phyloP scores from a whole-genome alignment of 2,329 filamentous ascomycete genomes.

The Ustilaginoidea virens region DNA sequence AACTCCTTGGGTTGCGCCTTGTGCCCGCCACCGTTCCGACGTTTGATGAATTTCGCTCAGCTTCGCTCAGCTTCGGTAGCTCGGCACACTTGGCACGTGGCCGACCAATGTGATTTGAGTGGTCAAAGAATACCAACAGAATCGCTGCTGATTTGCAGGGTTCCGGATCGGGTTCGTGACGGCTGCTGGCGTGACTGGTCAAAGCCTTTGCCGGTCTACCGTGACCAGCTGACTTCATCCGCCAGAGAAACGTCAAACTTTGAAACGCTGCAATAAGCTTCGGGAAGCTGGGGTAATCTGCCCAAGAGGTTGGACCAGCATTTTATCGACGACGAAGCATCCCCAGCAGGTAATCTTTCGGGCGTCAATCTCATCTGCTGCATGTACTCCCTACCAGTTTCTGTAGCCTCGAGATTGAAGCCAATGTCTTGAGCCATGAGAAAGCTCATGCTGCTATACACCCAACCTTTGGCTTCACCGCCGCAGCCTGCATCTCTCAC shows the following conservation, averaged over 20 bases:
- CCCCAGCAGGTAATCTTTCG: conserved; percentile 92
- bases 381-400: conserved; percentile 44
- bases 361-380: conserved; percentile 77
- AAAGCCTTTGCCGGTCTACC: conserved; percentile 74
- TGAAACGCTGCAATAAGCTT: conserved; percentile 64
- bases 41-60: conserved; percentile 82
- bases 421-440: conserved; percentile 93
- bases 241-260: conserved; percentile 91
- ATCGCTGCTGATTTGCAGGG: conserved; percentile 83
- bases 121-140: conserved; percentile 82
- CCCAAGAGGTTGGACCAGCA: conserved; percentile 97
- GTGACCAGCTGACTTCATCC: conserved; percentile 73
- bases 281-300: conserved; percentile 72
- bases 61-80: conserved; percentile 80
- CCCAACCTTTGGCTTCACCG: conserved; percentile 90
- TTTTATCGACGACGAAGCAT: conserved; percentile 95
- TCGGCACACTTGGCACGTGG: conserved; percentile 65
- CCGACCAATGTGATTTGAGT: conserved; percentile 51
- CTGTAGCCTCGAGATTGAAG: conserved; percentile 67
- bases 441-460: conserved; percentile 97
- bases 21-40: conserved; percentile 85
- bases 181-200: conserved; percentile 61
- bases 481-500: conserved; percentile 91
- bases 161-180: conserved; percentile 66
- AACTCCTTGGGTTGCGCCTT: conserved; percentile 71